Conservation (phyloP, 208 protist species). For the Trypanosoma platydactyli region DNA sequence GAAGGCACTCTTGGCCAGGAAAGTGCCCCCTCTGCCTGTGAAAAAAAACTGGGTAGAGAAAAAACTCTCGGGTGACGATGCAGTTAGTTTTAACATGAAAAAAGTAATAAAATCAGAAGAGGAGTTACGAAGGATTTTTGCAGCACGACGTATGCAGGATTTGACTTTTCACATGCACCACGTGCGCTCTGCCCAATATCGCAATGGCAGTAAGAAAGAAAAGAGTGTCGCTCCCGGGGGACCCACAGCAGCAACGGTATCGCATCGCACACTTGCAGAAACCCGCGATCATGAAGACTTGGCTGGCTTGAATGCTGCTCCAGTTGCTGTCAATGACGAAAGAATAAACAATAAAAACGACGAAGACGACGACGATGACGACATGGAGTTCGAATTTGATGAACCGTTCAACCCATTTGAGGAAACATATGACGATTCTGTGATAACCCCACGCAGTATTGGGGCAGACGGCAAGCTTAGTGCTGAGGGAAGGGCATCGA, state of each 20-base stretch:
- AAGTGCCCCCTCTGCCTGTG: constrained; percentile 76
- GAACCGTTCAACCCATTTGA: constrained; percentile 7
- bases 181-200: too few relatives aligned
- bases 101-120: constrained; percentile 1
- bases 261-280: background rate
- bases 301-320: too few relatives aligned
- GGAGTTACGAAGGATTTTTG: constrained; percentile 12
- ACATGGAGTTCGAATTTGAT: constrained; percentile 26
- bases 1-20: constrained; percentile 45
- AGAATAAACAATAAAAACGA: too few relatives aligned
- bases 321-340: too few relatives aligned
- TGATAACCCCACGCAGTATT: constrained; percentile 16
- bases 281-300: too few relatives aligned
- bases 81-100: constrained; percentile 22
- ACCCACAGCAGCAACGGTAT: background rate
- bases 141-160: constrained; percentile 18
- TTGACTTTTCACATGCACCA: too few relatives aligned
- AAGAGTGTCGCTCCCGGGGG: background rate
- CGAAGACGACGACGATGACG: constrained; percentile 11
- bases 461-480: constrained; percentile 59
- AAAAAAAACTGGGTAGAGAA: constrained; percentile 75
- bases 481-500: constrained; percentile 62
- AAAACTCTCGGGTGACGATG: constrained; percentile 24
- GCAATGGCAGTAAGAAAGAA: background rate
- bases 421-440: background rate